Base-by-base conservation (phyloP, 108 stramenopile genomes). In the Seminavis robusta region DNA sequence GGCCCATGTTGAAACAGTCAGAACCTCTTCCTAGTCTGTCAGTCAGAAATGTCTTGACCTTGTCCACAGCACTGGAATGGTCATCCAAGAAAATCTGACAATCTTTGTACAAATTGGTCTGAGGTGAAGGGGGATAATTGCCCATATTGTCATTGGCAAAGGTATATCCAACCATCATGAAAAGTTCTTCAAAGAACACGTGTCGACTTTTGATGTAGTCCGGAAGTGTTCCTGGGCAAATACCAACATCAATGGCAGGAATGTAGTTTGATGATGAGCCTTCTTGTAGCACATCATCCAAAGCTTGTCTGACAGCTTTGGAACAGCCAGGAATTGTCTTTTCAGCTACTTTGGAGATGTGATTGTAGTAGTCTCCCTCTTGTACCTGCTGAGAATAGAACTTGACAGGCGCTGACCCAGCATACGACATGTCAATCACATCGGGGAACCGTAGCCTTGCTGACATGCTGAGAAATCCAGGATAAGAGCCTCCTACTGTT, bases 61-160 rank as follows among this genome's bases (percentile, higher is more conserved):
- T 54, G 40, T 38, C 56, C 54, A 45, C 20, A 34, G 66, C 11
- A n/a, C n/a, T n/a, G n/a, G n/a, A n/a, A n/a, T n/a, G n/a, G n/a
- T n/a, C n/a, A 37, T 59, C 38, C 0, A 38, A 10, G 55, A 81
- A 90, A 5, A 62, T 59, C 45, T 71, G 45, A 48, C 92, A 94
- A 1, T 81, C 74, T 38, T 76, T 55, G 50, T 61, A 69, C 17
- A 90, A 34, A 4, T 56, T 33, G 9, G 79, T 78, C 9, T 66
- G 52, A 7, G 76, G 67, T n/a, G 69, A 63, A 9, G 92, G 92
- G 23, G 92, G 92, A 54, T 94, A 94, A 43, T 71, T 57, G 15
- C 61, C 86, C 88, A 90, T 90, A 69, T 94, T 87, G 52, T 73
- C 74, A 57, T 88, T 84, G 11, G 92, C 92, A 66, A 89, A 94